These are phyloP conservation scores for Pisolithus thermaeus DNA, from an alignment of 1,284 basidiomycete genomes.

Conservation along the genomic window DNA sequence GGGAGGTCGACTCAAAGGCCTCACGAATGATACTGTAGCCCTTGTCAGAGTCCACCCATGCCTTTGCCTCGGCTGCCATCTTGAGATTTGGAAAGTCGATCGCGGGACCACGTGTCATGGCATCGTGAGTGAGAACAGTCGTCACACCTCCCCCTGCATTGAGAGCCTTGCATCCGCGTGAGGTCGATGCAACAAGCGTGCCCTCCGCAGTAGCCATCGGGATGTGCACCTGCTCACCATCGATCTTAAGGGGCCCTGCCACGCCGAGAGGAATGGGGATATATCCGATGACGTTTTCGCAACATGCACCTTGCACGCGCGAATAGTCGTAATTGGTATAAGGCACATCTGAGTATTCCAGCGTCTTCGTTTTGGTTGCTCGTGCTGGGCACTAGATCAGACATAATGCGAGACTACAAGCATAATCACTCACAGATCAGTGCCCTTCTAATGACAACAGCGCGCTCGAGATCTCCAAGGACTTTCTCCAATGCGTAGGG, in stretches of 20 bases:
- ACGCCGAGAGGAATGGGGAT: conserved; percentile 96
- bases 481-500: conserved; percentile 94
- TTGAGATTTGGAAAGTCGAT: conserved; percentile 89
- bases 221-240: conserved; percentile 82
- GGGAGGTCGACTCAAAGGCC: conserved; percentile 92
- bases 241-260: conserved; percentile 92
- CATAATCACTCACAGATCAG: conserved; percentile 70
- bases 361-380: conserved; percentile 77
- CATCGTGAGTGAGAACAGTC: conserved; percentile 90
- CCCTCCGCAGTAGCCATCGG: conserved; percentile 99
- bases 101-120: conserved; percentile 97
- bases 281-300: conserved; percentile 98
- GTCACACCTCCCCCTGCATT: conserved; percentile 95
- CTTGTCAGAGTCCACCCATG: conserved; percentile 84
- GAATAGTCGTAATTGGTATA: conserved; percentile 90
- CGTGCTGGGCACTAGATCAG: conserved; percentile 53
- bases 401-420: not conserved
- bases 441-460: conserved; percentile 83
- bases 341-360: conserved; percentile 84
- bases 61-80: conserved; percentile 78
- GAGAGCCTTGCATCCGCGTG: conserved; percentile 96
- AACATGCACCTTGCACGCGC: conserved; percentile 94
- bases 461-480: conserved; percentile 80
- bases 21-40: conserved; percentile 76
- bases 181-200: conserved; percentile 95